A percentile compares a stretch with the other conserved stretches of the same genome.
phyloP scores from a whole-genome alignment of 148 eudicot species.

The Chenopodium album region DNA sequence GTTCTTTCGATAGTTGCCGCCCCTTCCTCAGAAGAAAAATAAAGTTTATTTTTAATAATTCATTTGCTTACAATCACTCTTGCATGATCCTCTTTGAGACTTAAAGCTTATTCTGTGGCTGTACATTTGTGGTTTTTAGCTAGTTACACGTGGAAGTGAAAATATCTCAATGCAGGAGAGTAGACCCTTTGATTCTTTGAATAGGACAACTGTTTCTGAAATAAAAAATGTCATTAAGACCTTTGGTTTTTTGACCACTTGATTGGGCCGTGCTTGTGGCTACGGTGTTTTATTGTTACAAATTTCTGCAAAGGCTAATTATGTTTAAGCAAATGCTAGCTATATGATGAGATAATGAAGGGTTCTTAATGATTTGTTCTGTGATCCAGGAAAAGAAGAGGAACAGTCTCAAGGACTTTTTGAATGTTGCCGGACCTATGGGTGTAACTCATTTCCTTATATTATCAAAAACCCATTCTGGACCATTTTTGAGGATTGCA shows the following conservation, averaged over 20 bases:
- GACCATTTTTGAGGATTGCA: conserved; percentile 81
- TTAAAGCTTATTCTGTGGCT: background rate
- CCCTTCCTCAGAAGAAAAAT: background rate
- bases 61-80: background rate
- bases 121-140: background rate
- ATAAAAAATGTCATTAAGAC: background rate
- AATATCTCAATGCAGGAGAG: background rate
- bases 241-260: background rate
- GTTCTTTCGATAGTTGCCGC: background rate
- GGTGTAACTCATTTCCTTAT: conserved; percentile 94
- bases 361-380: conserved; percentile 14
- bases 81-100: background rate
- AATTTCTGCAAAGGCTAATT: background rate
- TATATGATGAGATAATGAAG: conserved; percentile 10
- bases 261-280: background rate
- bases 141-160: background rate
- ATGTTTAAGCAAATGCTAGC: background rate
- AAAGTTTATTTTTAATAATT: background rate
- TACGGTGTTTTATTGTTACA: background rate
- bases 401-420: conserved; percentile 77
- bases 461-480: conserved; percentile 62
- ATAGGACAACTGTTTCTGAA: background rate
- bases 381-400: conserved; percentile 76
- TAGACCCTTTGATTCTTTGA: background rate
- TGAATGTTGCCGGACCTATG: conserved; percentile 94